phyloP scores from a whole-genome alignment of 1,139 yeast species.

The Scheffersomyces lignicola region DNA sequence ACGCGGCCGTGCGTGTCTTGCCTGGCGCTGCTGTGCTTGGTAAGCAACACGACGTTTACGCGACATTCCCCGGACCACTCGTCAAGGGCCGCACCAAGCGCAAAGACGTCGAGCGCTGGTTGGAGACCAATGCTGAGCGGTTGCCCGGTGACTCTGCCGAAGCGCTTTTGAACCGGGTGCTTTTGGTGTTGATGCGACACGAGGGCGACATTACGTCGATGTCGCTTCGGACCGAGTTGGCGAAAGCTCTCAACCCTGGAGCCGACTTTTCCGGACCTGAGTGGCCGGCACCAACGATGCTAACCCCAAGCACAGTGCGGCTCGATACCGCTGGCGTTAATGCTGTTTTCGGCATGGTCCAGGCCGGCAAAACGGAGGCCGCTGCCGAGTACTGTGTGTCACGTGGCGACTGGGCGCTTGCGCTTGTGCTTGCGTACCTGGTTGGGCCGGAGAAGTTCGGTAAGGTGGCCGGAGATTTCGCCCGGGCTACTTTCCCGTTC shows the following conservation, averaged over 20 bases:
- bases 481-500: constrained; percentile 36
- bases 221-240: constrained; percentile 26
- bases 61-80: constrained; percentile 65
- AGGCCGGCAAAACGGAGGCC: constrained; percentile 62
- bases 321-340: constrained; percentile 39
- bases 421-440: constrained; percentile 68
- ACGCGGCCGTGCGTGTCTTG: constrained; percentile 17
- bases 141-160: constrained; percentile 20
- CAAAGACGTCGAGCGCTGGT: constrained; percentile 69
- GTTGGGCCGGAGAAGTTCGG: constrained; percentile 64
- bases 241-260: constrained; percentile 35
- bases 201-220: constrained; percentile 32
- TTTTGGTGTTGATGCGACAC: constrained; percentile 23
- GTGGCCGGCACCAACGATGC: constrained; percentile 14
- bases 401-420: constrained; percentile 75
- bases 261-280: constrained; percentile 24
- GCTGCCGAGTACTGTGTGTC: constrained; percentile 67
- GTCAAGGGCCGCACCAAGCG: constrained; percentile 54
- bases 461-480: constrained; percentile 50
- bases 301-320: constrained; percentile 31
- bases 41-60: constrained; percentile 19
- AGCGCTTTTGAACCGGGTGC: constrained; percentile 29
- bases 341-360: constrained; percentile 41
- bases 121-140: constrained; percentile 23
- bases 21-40: constrained; percentile 18